Evolutionary conservation across 2,329 filamentous ascomycete genomes (phyloP).

Genomic region (Epichloe bromicola): DNA sequence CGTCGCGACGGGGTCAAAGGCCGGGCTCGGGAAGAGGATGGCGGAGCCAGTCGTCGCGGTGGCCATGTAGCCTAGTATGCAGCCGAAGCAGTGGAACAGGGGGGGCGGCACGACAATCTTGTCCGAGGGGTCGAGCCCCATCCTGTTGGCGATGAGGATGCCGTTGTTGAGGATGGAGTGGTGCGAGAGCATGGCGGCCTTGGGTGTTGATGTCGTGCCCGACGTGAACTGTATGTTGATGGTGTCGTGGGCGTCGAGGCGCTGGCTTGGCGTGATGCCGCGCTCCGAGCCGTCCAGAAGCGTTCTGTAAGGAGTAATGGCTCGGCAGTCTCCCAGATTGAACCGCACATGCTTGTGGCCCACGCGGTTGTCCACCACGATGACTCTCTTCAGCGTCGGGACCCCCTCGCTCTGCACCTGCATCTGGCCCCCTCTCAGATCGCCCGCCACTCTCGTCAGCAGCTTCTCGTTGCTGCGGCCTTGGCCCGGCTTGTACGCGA

Average conservation of each 20-base stretch:
- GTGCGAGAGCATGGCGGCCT: conserved; percentile 83
- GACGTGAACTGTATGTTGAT: conserved; percentile 97
- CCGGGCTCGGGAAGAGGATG: conserved; percentile 76
- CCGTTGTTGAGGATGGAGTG: conserved; percentile 88
- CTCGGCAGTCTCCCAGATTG: conserved; percentile 25
- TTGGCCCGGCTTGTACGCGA: conserved; percentile 49
- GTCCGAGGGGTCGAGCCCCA: conserved; percentile 65
- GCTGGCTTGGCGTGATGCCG: conserved; percentile 28
- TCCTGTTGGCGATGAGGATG: conserved; percentile 66
- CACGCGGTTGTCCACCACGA: conserved; percentile 66
- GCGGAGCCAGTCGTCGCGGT: conserved; percentile 67
- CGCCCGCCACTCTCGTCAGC: conserved; percentile 31
- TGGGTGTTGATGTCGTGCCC: conserved; percentile 82
- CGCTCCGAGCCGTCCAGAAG: conserved; percentile 24
- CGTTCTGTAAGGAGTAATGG: conserved; percentile 32
- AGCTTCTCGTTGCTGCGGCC: conserved; percentile 41
- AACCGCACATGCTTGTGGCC: conserved; percentile 33
- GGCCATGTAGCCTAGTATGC: conserved; percentile 89
- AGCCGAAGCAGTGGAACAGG: conserved; percentile 84
- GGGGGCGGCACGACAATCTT: conserved; percentile 81
- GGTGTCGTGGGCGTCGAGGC: conserved; percentile 50
- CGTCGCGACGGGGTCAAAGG: conserved; percentile 68
- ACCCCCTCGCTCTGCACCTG: conserved; percentile 34
- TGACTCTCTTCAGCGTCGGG: conserved; percentile 55
- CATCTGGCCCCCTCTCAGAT: conserved; percentile 17